Percentiles rank a stretch among this genome's conserved stretches.
Evolutionary conservation across 805 yeast genomes (phyloP).

Genomic region (Nakazawaea anatomiae): DNA sequence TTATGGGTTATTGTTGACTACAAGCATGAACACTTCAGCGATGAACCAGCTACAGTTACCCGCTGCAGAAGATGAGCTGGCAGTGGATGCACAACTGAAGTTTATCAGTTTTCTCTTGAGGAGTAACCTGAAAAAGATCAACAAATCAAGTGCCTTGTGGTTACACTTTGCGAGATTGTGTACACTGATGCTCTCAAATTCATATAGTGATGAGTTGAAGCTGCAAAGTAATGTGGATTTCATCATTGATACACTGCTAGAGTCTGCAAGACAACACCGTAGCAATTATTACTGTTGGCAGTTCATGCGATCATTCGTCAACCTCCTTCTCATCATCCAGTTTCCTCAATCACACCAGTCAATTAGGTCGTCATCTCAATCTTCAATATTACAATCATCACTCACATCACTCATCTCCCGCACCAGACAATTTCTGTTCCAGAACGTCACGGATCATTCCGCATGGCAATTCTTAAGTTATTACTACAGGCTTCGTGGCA

Average conservation of each 20-base stretch:
- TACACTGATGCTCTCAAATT: background rate
- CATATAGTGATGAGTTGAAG: background rate
- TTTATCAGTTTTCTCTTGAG: background rate
- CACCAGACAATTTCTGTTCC: slow-evolving; percentile 9
- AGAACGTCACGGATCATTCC: slow-evolving; percentile 15
- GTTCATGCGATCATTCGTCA: slow-evolving; percentile 26
- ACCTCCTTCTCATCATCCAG: background rate
- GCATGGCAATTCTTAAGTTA: slow-evolving; percentile 17
- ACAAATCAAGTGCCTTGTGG: slow-evolving; percentile 9
- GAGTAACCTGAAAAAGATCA: slow-evolving; percentile 2
- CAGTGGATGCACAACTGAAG: background rate
- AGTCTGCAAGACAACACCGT: slow-evolving; percentile 34
- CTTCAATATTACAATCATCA: background rate
- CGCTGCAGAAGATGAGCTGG: background rate
- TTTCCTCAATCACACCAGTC: background rate
- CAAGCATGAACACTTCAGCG: slow-evolving; percentile 29
- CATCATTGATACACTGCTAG: slow-evolving; percentile 17
- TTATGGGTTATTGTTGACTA: slow-evolving; percentile 25
- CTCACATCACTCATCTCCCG: background rate
- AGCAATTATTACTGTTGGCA: slow-evolving; percentile 44
- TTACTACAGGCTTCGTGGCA: background rate
- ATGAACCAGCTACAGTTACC: slow-evolving; percentile 13
- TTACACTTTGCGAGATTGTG: background rate
- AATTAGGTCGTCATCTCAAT: background rate
- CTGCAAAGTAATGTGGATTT: background rate